Conservation (phyloP, 2,329 filamentous ascomycete genomes). For the Catunica adiposa region DNA sequence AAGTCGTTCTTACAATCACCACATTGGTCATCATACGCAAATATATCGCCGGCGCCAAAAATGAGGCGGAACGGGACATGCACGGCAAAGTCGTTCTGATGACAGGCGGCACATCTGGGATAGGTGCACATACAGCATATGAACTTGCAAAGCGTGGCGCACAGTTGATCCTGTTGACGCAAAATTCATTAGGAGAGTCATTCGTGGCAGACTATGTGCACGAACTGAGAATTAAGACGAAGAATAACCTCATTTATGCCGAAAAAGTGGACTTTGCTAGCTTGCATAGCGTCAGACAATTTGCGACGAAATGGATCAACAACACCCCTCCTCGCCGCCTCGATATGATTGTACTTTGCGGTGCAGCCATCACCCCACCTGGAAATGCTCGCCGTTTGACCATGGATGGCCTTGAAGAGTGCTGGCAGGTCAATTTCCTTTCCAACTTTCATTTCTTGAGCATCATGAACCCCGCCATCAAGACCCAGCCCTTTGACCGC, state of each 20-base stretch:
- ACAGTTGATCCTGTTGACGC: conserved; percentile 79
- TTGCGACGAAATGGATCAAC: conserved; percentile 96
- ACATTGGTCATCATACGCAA: conserved; percentile 41
- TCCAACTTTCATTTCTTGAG: conserved; percentile 89
- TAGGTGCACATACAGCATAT: conserved; percentile 61
- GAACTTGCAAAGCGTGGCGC: conserved; percentile 68
- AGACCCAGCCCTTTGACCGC: conserved; percentile 81
- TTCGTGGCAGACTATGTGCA: conserved; percentile 89
- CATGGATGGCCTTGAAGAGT: conserved; percentile 66
- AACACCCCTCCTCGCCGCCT: conserved; percentile 77
- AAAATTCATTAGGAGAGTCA: conserved; percentile 61
- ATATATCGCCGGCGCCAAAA: conserved; percentile 61
- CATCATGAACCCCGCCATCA: conserved; percentile 76
- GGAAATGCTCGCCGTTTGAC: conserved; percentile 46
- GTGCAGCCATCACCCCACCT: conserved; percentile 55
- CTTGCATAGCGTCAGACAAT: conserved; percentile 77
- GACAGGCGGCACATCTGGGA: conserved; percentile 85
- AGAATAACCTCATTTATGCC: conserved; percentile 81
- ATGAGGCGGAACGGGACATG: conserved; percentile 64
- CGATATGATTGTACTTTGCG: conserved; percentile 83
- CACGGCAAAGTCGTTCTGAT: conserved; percentile 89
- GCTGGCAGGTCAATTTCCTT: conserved; percentile 90
- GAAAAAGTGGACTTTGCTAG: conserved; percentile 84
- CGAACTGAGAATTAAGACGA: conserved; percentile 59
- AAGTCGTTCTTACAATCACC: conserved; percentile 23